A percentile compares a stretch with the other conserved stretches of the same genome.
Conservation (phyloP, 805 yeast species). For the Schizosaccharomyces lindneri region DNA sequence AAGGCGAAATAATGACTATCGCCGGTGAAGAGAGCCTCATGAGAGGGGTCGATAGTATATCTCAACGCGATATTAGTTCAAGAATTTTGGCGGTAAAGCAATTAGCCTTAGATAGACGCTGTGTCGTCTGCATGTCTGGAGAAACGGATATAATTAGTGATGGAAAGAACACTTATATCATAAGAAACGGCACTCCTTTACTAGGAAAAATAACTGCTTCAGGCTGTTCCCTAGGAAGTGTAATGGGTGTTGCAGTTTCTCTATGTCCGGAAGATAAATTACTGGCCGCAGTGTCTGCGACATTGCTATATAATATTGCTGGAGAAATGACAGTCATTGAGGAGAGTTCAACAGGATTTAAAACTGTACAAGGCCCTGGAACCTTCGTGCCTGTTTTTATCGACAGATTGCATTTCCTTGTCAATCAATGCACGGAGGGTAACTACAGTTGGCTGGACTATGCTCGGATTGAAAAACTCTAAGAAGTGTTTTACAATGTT, state of each 20-base stretch:
- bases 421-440: neutral
- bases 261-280: conserved; percentile 18
- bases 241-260: conserved; percentile 34
- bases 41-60: conserved; percentile 44
- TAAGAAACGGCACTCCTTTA: conserved; percentile 33
- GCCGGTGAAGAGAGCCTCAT: conserved; percentile 27
- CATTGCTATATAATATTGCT: conserved; percentile 32
- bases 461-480: neutral
- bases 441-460: neutral
- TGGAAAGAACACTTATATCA: conserved; percentile 16
- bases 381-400: conserved; percentile 24
- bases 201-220: conserved; percentile 57
- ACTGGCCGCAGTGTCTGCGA: conserved; percentile 29
- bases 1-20: conserved; percentile 45
- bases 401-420: conserved; percentile 16
- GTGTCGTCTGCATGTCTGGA: conserved; percentile 45
- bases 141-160: conserved; percentile 25
- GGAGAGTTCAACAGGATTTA: conserved; percentile 4
- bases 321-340: conserved; percentile 28
- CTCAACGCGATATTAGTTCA: conserved; percentile 21
- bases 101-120: conserved; percentile 5
- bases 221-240: conserved; percentile 63
- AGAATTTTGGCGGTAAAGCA: conserved; percentile 4
- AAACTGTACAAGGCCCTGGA: conserved; percentile 24
- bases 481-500: neutral